Base-by-base conservation (phyloP, 192 early-diverging fungal genomes). In the Coemansia sp. region DNA sequence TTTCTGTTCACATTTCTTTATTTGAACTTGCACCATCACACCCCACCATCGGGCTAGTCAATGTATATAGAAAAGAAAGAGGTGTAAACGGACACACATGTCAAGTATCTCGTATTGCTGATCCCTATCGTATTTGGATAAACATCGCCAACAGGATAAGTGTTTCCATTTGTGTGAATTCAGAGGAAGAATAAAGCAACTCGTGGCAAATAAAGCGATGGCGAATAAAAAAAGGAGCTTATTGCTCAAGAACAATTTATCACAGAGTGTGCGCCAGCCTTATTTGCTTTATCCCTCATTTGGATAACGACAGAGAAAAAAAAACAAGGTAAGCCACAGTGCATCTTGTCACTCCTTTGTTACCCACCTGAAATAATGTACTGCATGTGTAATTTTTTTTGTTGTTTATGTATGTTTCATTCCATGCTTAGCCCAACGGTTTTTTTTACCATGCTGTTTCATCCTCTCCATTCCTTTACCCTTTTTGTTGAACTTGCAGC, bases 401-500 rank as follows among this genome's bases (percentile, higher is more conserved):
- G 6, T 51, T 51, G 18, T 19, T 4, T 51, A 51, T 51, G 39
- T 42, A 42, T 42, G 39, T 42, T 42, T 42, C 11, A 42, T 42
- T 42, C 39, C 39, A 42, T 42, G 39, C 39, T 42, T 42, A 42
- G 39, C 39, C 39, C 39, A 42, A 42, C 39, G 39, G 39, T 42
- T 42, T 42, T 42, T 42, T 42, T 42, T 16, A 16, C 11, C 11
- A 3, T 42, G 8, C 39, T 42, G 39, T 42, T 42, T 42, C 39
- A 42, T 42, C 39, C 39, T 42, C 39, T 42, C 39, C 39, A 42
- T 8, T 42, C 39, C 39, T 42, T 42, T 42, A 42, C 39, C 39
- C 11, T 42, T 42, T 42, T 42, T 13, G 39, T 42, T 42, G 5
- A 10, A 2, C 39, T 42, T 42, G 39, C 39, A 42, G 39, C 39